A percentile compares a stretch with the other conserved stretches of the same genome.
Conservation (phyloP, 2,329 filamentous ascomycete genomes). For the Fusarium nisikadoi region DNA sequence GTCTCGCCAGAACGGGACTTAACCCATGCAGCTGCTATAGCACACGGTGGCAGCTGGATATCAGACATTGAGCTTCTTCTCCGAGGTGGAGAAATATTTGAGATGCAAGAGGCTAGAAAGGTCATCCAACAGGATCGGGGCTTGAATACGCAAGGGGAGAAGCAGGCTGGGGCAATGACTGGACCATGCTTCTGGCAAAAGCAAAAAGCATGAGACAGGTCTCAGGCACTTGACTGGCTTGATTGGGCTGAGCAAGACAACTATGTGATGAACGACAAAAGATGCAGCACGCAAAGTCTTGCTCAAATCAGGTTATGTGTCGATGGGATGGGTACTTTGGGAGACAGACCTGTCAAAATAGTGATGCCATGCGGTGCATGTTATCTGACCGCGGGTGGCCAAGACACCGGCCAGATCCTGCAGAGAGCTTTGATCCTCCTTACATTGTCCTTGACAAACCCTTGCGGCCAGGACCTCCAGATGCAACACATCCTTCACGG, state of each 20-base stretch:
- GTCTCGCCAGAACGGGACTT: slow-evolving; percentile 32
- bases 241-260: slow-evolving; percentile 23
- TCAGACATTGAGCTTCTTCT: slow-evolving; percentile 1
- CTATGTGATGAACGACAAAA: not conserved
- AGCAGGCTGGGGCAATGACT: not conserved
- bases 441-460: not conserved
- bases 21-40: slow-evolving; percentile 20
- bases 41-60: slow-evolving; percentile 1
- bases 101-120: not conserved
- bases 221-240: slow-evolving; percentile 30
- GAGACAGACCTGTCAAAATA: not conserved
- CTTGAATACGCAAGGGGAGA: slow-evolving; percentile 28
- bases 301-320: slow-evolving; percentile 1
- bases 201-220: slow-evolving; percentile 14
- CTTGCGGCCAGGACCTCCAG: not conserved
- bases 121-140: not conserved
- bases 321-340: not conserved
- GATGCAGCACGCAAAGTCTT: not conserved
- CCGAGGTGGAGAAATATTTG: slow-evolving; percentile 22
- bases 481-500: not conserved
- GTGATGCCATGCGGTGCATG: not conserved
- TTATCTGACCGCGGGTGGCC: not conserved
- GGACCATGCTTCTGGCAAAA: slow-evolving; percentile 20
- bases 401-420: slow-evolving; percentile 5
- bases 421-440: slow-evolving; percentile 10